Evolutionary conservation across 805 yeast genomes (phyloP), one percentile per base, ranked within the genome.

Genomic region (Dipodascopsis uninucleata): DNA sequence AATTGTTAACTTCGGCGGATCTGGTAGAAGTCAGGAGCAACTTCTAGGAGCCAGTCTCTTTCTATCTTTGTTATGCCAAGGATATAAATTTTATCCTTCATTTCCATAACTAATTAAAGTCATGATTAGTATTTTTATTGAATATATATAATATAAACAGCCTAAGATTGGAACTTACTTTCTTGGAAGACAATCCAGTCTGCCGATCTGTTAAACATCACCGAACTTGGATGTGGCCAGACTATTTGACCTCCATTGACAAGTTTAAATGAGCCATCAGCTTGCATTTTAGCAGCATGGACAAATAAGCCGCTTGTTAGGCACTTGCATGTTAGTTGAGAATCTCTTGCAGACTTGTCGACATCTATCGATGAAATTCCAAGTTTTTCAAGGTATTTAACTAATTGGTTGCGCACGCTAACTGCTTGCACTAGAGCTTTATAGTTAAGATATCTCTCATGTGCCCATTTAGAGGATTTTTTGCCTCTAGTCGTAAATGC

Each of bases 351-450:
- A 14, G 41, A n/a, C 31, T 32, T 18, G 4, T 38, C 12, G 5
- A 33, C 22, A 5, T 29, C 12, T 3, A 41, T 28, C 5, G 41
- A 14, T 7, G 14, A 21, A 22, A 42, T 24, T 4, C 44, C 43
- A 12, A 52, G 40, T 7, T 39, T 39, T 7, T 35, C 32, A 18
- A 53, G 35, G 36, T 50, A 36, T 9, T 68, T 60, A 4, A 63
- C 53, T 21, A 85, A 55, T 57, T 86, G 95, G 2, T 65, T 65
- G 41, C 75, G 72, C 39, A 86, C 77, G 33, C 83, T 88, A 31
- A 67, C 66, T 0, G 95, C 95, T 42, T 81, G 69, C 37, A 69
- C 61, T 39, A 87, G 63, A 0, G 90, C 77, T 58, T 76, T 77
- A 47, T 67, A 67, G 44, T 84, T 83, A 14, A 87, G 58, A 56